Conservation (phyloP, 2,329 filamentous ascomycete species). For the Fusarium sp. region DNA sequence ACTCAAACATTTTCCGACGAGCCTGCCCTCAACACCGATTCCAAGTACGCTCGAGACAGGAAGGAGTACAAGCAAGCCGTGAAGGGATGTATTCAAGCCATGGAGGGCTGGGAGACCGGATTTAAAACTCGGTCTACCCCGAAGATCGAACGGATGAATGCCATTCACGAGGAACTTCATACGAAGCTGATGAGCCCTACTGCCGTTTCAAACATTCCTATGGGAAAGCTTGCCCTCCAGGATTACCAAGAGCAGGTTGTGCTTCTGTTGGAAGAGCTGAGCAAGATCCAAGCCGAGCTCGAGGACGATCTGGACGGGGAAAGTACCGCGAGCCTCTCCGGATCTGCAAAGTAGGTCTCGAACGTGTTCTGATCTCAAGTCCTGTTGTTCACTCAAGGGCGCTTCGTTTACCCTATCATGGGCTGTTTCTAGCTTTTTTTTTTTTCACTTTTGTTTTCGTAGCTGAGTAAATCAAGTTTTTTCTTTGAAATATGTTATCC, state of each 20-base stretch:
- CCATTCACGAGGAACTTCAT: neutral
- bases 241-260: neutral
- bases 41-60: neutral
- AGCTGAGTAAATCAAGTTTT: neutral
- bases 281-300: rapidly evolving
- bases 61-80: neutral
- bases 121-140: rapidly evolving
- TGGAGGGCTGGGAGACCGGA: neutral
- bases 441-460: neutral
- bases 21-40: neutral
- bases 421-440: neutral
- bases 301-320: rapidly evolving
- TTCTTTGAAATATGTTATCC: neutral
- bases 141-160: neutral
- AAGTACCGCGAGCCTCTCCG: too few relatives aligned
- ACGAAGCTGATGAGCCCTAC: neutral
- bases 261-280: neutral
- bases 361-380: neutral
- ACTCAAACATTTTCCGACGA: neutral
- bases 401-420: neutral
- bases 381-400: neutral
- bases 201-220: neutral
- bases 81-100: neutral
- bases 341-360: neutral
- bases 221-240: neutral